Evolutionary conservation across 176 grass and related monocot genomes (phyloP).

Genomic region (Musa acuminata): DNA sequence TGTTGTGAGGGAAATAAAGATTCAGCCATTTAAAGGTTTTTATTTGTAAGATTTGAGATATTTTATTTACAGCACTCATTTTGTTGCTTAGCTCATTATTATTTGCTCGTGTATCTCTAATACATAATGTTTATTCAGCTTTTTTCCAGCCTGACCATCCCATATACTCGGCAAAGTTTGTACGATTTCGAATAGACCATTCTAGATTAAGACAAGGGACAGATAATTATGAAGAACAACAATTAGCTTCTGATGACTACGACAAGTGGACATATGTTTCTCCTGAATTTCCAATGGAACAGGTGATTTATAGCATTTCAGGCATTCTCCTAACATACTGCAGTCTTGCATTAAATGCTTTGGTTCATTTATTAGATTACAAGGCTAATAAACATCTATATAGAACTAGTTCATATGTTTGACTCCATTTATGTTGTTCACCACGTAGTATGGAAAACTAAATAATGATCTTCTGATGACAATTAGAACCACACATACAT

Average conservation of each 20-base stretch:
- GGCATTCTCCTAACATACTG: not conserved
- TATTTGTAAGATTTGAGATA: not conserved
- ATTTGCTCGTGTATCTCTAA: not conserved
- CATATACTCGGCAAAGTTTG: conserved; percentile 56
- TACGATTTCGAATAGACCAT: conserved; percentile 57
- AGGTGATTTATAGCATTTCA: conserved; percentile 31
- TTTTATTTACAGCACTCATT: not conserved
- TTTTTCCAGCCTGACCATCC: conserved; percentile 41
- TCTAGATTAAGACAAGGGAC: conserved; percentile 21
- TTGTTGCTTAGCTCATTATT: not conserved
- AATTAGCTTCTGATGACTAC: conserved; percentile 35
- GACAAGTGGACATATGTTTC: conserved; percentile 76
- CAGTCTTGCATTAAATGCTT: not conserved
- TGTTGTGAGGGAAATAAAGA: conserved; percentile 50
- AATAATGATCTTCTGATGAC: not conserved
- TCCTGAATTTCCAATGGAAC: conserved; percentile 57
- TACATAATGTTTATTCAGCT: conserved; percentile 25
- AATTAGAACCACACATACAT: not conserved
- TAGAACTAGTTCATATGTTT: no score
- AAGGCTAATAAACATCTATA: no score
- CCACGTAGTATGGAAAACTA: not conserved
- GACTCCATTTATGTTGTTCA: not conserved
- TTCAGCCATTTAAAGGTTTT: conserved; percentile 62
- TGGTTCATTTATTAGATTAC: not conserved
- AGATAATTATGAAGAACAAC: conserved; percentile 30